phyloP scores from a whole-genome alignment of 345 rosid genomes.

The Salix dunnii region DNA sequence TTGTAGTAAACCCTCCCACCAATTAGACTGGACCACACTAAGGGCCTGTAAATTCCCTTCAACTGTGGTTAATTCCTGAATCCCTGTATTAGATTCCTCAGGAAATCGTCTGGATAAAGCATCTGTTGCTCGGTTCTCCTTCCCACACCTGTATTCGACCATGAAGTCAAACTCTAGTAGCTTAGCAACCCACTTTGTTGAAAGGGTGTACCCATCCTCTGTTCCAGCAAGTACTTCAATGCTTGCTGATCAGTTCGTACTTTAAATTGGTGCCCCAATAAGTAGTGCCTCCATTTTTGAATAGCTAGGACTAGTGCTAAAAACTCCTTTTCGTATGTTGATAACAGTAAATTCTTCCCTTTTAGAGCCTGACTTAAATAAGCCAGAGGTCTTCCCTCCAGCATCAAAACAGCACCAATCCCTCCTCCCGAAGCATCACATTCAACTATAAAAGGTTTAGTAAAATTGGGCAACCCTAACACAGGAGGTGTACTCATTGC shows the following conservation, averaged over 20 bases:
- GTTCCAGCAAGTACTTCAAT: neutral
- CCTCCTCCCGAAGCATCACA: neutral
- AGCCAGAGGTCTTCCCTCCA: neutral
- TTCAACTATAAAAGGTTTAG: neutral
- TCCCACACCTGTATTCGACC: neutral
- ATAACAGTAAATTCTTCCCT: too few species aligned
- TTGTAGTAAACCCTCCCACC: too few species aligned
- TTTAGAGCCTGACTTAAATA: neutral
- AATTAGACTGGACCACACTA: too few species aligned
- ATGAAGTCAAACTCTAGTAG: neutral
- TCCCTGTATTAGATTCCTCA: too few species aligned
- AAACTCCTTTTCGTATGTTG: neutral
- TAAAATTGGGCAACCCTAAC: neutral
- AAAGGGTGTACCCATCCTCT: neutral
- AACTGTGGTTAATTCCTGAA: too few species aligned
- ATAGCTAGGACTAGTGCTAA: neutral
- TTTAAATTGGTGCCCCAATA: neutral
- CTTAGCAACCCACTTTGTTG: neutral
- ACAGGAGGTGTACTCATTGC: neutral
- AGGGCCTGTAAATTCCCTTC: too few species aligned
- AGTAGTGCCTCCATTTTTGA: neutral
- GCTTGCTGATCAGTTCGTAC: neutral
- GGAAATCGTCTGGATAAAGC: neutral
- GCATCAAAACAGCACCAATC: neutral
- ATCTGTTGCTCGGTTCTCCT: neutral